Base-by-base conservation (phyloP, 2,329 filamentous ascomycete genomes). In the Stagonosporopsis tanaceti region DNA sequence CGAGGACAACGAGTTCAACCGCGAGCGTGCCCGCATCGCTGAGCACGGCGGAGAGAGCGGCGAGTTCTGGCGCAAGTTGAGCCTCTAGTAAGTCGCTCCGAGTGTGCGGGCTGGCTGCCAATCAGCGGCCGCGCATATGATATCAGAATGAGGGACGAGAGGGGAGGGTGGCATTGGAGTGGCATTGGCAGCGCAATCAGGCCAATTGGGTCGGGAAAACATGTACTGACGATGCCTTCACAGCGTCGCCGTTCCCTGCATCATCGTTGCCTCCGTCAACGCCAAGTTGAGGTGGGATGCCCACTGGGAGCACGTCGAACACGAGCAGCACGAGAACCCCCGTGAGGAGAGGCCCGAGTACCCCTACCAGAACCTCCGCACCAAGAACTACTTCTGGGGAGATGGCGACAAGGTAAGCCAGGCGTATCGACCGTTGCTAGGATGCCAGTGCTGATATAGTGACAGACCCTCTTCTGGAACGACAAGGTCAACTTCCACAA, bases 361-460 rank as follows among this genome's bases (percentile, higher is more conserved):
- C 82, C 83, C 93, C 59, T 99, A 96, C 88, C 92, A 96, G 87
- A 99, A 99, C 86, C 91, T 99, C 79, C 91, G 95, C 78, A 86
- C 87, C 78, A 97, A 95, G 89, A 97, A 97, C 87, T 99, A 81
- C 85, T 88, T 87, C 75, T 99, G 91, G 91, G 93, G 94, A 67
- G 85, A 98, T 76, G 95, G 95, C 76, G 95, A 99, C 83, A 95
- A 98, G 91, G 91, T 92, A 66, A 73, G 84, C 6, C 14, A 41
- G 15, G 15, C 9, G 14, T 27, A 6, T 20, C 15, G 30, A 27
- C 14, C 14, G 39, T 12, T 35, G 14, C 37, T 3, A 28, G 25
- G 28, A 28, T 37, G 24, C 35, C 20, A 24, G 39, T 45, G 20
- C 27, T 55, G 25, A 38, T 44, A 6, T 22, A 2, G 5, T 25